Conservation (phyloP, 176 grass and related monocot genomes). For the Oryza officinalis region DNA sequence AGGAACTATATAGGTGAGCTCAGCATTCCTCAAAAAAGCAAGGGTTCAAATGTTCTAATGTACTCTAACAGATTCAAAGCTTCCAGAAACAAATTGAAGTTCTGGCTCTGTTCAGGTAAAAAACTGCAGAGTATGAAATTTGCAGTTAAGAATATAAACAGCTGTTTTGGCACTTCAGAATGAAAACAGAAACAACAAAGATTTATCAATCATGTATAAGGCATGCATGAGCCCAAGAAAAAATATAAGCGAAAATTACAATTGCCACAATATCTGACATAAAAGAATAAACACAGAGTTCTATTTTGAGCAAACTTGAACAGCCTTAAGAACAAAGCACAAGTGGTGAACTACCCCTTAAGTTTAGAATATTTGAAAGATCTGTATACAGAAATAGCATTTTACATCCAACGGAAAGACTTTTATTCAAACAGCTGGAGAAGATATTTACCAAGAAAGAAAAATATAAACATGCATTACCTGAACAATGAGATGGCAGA, state of each 20-base stretch:
- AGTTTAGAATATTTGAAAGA: constrained; percentile 27
- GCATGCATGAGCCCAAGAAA: constrained; percentile 15
- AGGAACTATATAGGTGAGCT: constrained; percentile 86
- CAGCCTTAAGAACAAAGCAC: background rate
- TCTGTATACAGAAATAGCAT: constrained; percentile 31
- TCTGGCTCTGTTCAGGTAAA: constrained; percentile 69
- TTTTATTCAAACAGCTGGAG: constrained; percentile 21
- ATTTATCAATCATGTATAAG: background rate
- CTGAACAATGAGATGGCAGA: constrained; percentile 77
- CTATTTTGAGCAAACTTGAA: constrained; percentile 16
- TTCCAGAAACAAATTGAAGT: constrained; percentile 85
- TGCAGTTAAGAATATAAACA: background rate
- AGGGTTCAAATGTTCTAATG: constrained; percentile 87
- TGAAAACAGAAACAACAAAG: constrained; percentile 4
- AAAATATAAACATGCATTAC: constrained; percentile 41
- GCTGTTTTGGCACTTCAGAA: background rate
- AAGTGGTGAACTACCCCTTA: background rate
- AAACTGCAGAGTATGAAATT: background rate
- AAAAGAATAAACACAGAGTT: constrained; percentile 1
- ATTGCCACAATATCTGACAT: background rate
- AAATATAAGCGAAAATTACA: background rate
- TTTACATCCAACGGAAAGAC: constrained; percentile 73
- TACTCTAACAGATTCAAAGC: constrained; percentile 97
- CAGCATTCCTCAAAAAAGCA: constrained; percentile 99
- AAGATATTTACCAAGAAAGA: constrained; percentile 2